Percentiles rank a stretch among this genome's conserved stretches.
Evolutionary conservation across 768 basidiomycete species (phyloP).

Genomic region (Psilocybe subaeruginosa): DNA sequence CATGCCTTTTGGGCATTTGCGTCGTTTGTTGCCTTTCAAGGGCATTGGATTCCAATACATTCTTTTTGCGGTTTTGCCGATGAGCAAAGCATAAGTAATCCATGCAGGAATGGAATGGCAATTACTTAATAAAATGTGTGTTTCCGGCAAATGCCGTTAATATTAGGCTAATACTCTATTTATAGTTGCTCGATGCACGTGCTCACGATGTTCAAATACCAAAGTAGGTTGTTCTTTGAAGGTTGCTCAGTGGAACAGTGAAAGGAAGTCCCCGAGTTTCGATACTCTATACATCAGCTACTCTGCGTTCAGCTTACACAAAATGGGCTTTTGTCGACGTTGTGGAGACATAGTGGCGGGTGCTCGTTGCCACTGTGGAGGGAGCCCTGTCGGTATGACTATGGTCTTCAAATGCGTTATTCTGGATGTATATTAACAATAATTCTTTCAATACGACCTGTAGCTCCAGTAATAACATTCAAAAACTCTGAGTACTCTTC

Average conservation of each 20-base stretch:
- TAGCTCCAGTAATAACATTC: slow-evolving; percentile 76
- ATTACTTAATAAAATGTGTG: too few species aligned
- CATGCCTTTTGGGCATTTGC: too few species aligned
- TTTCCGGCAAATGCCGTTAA: not conserved
- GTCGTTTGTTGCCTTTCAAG: too few species aligned
- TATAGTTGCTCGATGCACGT: not conserved
- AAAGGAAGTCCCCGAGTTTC: not conserved
- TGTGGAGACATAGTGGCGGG: slow-evolving; percentile 83
- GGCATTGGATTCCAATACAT: too few species aligned
- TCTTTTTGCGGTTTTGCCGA: too few species aligned
- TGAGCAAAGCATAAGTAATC: too few species aligned
- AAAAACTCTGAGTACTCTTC: slow-evolving; percentile 46
- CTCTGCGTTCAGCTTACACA: not conserved
- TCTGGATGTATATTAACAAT: not conserved
- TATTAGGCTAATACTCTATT: not conserved
- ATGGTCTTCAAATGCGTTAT: not conserved
- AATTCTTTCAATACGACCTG: not conserved
- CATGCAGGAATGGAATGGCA: too few species aligned
- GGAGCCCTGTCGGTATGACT: slow-evolving; percentile 71
- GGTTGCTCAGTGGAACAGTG: not conserved
- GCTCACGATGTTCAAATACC: slow-evolving; percentile 6
- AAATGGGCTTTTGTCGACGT: slow-evolving; percentile 84
- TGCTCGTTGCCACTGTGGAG: slow-evolving; percentile 79
- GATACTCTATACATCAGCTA: not conserved
- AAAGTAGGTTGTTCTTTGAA: not conserved